A percentile compares a stretch with the other conserved stretches of the same genome.
These are phyloP conservation scores for Candida taoyuanica DNA, from an alignment of 805 yeast species.

Conservation along the genomic window DNA sequence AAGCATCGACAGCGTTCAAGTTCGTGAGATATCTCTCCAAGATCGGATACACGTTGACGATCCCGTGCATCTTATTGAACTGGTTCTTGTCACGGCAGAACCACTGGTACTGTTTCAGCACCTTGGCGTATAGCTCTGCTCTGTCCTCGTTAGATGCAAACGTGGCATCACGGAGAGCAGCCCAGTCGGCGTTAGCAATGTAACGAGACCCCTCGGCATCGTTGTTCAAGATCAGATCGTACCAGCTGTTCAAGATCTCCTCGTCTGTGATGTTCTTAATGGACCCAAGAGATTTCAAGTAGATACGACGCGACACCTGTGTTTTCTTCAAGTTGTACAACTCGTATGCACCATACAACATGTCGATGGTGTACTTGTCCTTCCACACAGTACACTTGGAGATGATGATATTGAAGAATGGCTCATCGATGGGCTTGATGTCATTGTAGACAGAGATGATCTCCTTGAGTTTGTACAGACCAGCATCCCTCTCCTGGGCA, in stretches of 20 bases:
- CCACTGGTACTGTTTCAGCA: conserved; percentile 19
- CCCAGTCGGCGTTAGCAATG: conserved; percentile 83
- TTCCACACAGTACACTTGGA: conserved; percentile 66
- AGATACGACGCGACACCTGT: conserved; percentile 67
- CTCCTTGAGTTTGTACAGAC: conserved; percentile 52
- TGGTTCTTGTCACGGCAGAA: conserved; percentile 25
- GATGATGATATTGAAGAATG: conserved; percentile 74
- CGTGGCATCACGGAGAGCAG: conserved; percentile 76
- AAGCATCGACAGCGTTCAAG: conserved; percentile 11
- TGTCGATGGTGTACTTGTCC: conserved; percentile 59
- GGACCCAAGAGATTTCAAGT: conserved; percentile 67
- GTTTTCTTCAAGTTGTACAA: conserved; percentile 55
- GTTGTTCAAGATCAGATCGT: conserved; percentile 45
- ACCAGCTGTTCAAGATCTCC: conserved; percentile 57
- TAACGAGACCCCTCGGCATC: conserved; percentile 49
- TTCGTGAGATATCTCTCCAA: conserved; percentile 12
- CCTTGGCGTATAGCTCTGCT: conserved; percentile 21
- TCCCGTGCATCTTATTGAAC: conserved; percentile 9
- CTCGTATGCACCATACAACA: conserved; percentile 55
- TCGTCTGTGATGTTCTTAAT: conserved; percentile 44
- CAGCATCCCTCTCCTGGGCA: conserved; percentile 44
- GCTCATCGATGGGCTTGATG: conserved; percentile 63
- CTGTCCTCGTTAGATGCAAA: conserved; percentile 18
- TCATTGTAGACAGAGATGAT: conserved; percentile 52
- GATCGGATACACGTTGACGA: conserved; percentile 15